Percentiles rank a stretch among this genome's conserved stretches.
Conservation (phyloP, 371 early-diverging fungal species). For the Batkoa obscura region DNA sequence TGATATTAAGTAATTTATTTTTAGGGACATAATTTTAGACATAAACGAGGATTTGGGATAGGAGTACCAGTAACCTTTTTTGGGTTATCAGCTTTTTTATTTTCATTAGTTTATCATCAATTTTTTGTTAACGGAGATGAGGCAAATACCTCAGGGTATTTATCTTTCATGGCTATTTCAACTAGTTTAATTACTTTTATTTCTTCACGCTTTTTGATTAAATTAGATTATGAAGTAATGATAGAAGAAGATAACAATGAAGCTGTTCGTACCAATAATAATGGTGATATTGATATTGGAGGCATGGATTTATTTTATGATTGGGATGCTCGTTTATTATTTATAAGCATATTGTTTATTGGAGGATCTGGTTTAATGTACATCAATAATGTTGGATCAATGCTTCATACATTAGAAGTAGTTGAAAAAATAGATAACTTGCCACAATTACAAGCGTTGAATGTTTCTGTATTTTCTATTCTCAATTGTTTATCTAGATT, state of each 20-base stretch:
- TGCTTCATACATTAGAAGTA: conserved; percentile 14
- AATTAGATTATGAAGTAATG: conserved; percentile 8
- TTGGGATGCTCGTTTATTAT: conserved; percentile 11
- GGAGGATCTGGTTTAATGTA: conserved; percentile 28
- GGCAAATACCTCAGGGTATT: conserved; percentile 15
- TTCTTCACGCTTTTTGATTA: conserved; percentile 14
- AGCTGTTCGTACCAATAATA: background rate
- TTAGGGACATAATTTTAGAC: conserved; percentile 30
- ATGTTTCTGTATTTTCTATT: conserved; percentile 18
- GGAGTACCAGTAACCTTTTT: conserved; percentile 36
- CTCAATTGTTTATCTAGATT: conserved; percentile 19
- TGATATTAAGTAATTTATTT: background rate
- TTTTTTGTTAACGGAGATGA: conserved; percentile 14
- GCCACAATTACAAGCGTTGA: conserved; percentile 17
- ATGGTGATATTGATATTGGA: conserved; percentile 5
- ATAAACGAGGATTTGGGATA: conserved; percentile 35
- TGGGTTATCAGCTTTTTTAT: conserved; percentile 47
- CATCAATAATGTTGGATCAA: conserved; percentile 23
- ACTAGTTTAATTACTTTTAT: conserved; percentile 8
- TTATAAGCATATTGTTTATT: conserved; percentile 11
- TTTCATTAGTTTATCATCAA: conserved; percentile 27
- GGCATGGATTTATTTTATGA: conserved; percentile 14
- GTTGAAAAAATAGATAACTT: conserved; percentile 9
- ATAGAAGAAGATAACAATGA: background rate
- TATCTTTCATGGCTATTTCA: conserved; percentile 16